These are phyloP conservation scores for Hyaloperonospora arabidopsidis DNA, from an alignment of 352 stramenopile genomes.

Conservation along the genomic window DNA sequence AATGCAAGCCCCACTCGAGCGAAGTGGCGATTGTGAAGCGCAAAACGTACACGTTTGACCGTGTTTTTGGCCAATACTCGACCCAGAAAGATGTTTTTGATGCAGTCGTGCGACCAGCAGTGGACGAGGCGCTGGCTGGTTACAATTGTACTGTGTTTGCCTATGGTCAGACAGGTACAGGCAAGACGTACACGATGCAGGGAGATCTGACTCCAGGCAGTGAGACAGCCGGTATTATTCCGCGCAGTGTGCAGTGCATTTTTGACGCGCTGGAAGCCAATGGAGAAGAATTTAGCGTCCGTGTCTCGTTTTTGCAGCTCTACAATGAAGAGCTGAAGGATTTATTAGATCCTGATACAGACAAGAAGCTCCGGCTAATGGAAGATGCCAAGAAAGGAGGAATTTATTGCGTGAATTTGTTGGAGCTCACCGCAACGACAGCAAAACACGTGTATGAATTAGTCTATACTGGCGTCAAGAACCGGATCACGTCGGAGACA, in stretches of 20 bases:
- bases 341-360: conserved; percentile 71
- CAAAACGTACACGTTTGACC: conserved; percentile 89
- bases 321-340: conserved; percentile 98
- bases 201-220: conserved; percentile 80
- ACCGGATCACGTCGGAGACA: conserved; percentile 88
- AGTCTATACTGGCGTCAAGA: conserved; percentile 85
- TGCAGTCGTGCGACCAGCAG: conserved; percentile 86
- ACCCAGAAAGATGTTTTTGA: conserved; percentile 97
- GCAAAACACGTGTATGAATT: conserved; percentile 82
- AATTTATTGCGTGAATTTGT: conserved; percentile 85
- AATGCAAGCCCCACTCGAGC: conserved; percentile 80
- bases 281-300: conserved; percentile 89
- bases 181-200: conserved; percentile 99
- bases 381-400: conserved; percentile 83
- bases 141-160: conserved; percentile 97
- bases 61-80: conserved; percentile 92
- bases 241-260: conserved; percentile 89
- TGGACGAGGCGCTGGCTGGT: conserved; percentile 92
- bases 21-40: conserved; percentile 82
- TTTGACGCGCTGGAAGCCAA: conserved; percentile 90
- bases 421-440: conserved; percentile 81
- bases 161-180: conserved; percentile 95
- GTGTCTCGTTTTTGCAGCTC: conserved; percentile 96
- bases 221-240: conserved; percentile 92
- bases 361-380: conserved; percentile 84